Base-by-base conservation (phyloP, 768 basidiomycete genomes). In the Russula emetica region DNA sequence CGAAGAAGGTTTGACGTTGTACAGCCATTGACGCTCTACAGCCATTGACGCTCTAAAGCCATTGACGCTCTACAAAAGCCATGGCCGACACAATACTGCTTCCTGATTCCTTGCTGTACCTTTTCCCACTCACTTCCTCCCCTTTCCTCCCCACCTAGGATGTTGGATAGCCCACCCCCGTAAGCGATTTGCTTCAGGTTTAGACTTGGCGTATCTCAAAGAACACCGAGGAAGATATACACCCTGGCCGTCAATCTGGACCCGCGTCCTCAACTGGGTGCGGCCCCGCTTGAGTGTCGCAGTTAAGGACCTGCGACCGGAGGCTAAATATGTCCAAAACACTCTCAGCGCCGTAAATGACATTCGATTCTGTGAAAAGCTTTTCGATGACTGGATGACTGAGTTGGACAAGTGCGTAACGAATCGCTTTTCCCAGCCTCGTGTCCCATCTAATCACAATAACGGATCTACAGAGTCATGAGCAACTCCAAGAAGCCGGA, bases 121-220 rank as follows among this genome's bases (percentile, higher is more conserved):
- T 24, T 36, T 13, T 36, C 44, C 22, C 63, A 4, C 14, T 32
- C 32, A 32, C 42, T 30, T 24, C 2, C 6, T 18, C 28, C 16
- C 10, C 5, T 4, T 16, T 1, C 6, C 5, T 30, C 10, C 24
- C 47, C 24, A 8, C 30, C 49, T n/a, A 20, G 38, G 1, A 64
- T 60, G 63, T 60, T 49, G 9, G 59, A 60, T 22, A 61, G 49
- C 14, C 63, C 63, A 7, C 63, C 63, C 30, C 55, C 63, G 63
- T 60, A 56, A 64, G 63, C 18, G 6, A 34, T 34, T 36, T 49
- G 7, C 8, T 63, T 63, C 42, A 40, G 4, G 28, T 22, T 36
- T 30, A 49, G 26, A 26, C 30, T 55, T 36, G 20, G n/a, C 34
- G n/a, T 44, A 18, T 60, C 54, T 61, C 40, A 55, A 45, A 24